Evolutionary conservation across 2,329 filamentous ascomycete species (phyloP).

Genomic region (Alternaria novae-zelandiae): DNA sequence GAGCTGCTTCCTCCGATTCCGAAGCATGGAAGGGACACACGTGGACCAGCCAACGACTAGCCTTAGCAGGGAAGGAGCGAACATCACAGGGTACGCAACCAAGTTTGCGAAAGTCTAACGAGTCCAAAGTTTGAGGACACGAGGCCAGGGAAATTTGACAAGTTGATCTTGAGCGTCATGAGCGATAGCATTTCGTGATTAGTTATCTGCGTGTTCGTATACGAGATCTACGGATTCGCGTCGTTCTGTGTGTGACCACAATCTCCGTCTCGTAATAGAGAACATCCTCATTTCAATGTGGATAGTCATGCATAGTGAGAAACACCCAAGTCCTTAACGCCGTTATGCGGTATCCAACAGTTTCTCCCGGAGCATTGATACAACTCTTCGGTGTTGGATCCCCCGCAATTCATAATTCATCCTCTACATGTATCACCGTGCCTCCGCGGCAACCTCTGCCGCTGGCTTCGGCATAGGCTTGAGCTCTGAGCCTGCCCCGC

Average conservation of each 20-base stretch:
- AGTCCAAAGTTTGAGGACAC: not conserved
- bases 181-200: not conserved
- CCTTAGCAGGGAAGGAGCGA: not conserved
- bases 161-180: not conserved
- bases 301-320: not conserved
- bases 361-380: not conserved
- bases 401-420: conserved; percentile 4
- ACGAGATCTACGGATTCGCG: not conserved
- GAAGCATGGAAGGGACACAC: not conserved
- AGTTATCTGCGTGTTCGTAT: not conserved
- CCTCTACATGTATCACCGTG: conserved; percentile 20
- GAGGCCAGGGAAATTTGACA: not conserved
- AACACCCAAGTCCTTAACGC: not conserved
- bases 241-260: not conserved
- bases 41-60: not conserved
- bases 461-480: conserved; percentile 63
- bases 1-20: not conserved
- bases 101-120: not conserved
- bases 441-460: conserved; percentile 33
- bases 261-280: not conserved
- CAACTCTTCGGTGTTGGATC: not conserved
- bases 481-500: conserved; percentile 70
- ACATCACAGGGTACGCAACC: not conserved
- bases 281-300: not conserved
- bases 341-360: not conserved